phyloP scores from a whole-genome alignment of 805 yeast genomes.

The Metschnikowia proteae region DNA sequence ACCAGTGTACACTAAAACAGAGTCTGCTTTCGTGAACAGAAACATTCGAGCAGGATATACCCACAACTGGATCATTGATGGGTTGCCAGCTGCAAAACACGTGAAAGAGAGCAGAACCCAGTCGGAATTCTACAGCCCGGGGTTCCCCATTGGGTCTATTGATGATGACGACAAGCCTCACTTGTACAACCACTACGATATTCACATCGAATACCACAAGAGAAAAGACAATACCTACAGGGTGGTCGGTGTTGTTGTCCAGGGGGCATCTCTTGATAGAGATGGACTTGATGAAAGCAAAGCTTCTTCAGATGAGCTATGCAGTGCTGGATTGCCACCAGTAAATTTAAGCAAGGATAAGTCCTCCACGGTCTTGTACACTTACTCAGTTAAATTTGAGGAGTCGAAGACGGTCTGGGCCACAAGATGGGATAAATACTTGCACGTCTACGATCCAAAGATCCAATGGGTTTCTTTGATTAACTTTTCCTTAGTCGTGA shows the following conservation, averaged over 20 bases:
- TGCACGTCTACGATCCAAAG: conserved; percentile 86
- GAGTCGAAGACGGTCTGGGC: conserved; percentile 86
- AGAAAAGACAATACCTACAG: conserved; percentile 65
- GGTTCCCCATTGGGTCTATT: conserved; percentile 73
- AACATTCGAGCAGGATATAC: conserved; percentile 78
- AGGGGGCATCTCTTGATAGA: conserved; percentile 57
- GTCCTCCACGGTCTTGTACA: conserved; percentile 60
- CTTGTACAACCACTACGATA: conserved; percentile 77
- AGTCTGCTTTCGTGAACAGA: conserved; percentile 71
- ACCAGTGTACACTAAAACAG: conserved; percentile 55
- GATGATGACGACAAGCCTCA: conserved; percentile 55
- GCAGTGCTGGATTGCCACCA: conserved; percentile 33
- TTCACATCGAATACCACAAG: conserved; percentile 77
- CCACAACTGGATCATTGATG: conserved; percentile 93
- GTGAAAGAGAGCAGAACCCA: conserved; percentile 56
- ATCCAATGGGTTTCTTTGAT: conserved; percentile 94
- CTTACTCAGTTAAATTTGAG: conserved; percentile 78
- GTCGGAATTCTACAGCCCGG: conserved; percentile 67
- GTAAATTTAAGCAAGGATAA: conserved; percentile 47
- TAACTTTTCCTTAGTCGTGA: conserved; percentile 78
- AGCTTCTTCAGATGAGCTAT: conserved; percentile 26
- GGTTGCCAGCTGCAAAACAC: conserved; percentile 82
- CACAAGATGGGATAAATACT: conserved; percentile 96
- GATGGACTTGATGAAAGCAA: conserved; percentile 18
- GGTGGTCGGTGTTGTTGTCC: conserved; percentile 86